Percentiles rank a stretch among this genome's conserved stretches.
Conservation (phyloP, 495 filamentous ascomycete species). For the Penicillium daleae region DNA sequence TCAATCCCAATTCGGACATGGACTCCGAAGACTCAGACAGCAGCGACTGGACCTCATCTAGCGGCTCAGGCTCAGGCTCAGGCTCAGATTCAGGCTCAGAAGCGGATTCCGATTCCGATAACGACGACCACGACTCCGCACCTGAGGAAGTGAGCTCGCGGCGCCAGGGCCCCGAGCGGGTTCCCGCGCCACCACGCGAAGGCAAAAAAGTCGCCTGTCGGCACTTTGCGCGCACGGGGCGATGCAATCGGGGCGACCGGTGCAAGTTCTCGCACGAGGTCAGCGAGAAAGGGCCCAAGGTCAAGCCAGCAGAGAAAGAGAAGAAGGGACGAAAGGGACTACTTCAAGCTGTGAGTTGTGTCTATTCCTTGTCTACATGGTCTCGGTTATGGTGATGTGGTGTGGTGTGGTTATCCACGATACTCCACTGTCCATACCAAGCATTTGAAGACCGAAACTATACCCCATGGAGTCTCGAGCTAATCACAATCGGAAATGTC, state of each 20-base stretch:
- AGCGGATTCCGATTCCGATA: conserved; percentile 32
- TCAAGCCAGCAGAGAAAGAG: conserved; percentile 36
- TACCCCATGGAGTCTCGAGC: not conserved
- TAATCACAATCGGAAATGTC: conserved; percentile 1
- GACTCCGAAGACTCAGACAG: conserved; percentile 27
- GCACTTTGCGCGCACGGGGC: conserved; percentile 50
- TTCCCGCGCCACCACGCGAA: conserved; percentile 47
- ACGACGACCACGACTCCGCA: conserved; percentile 41
- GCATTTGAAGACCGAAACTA: not conserved
- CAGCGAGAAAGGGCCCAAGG: conserved; percentile 37
- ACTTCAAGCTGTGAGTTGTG: conserved; percentile 54
- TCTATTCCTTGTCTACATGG: not conserved
- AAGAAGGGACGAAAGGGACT: conserved; percentile 50
- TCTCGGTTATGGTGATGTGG: no score
- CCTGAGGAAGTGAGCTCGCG: conserved; percentile 49
- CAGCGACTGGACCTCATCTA: conserved; percentile 45
- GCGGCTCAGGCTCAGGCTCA: conserved; percentile 36
- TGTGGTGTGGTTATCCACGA: not conserved
- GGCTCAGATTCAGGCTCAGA: conserved; percentile 35
- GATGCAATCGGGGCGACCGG: conserved; percentile 47
- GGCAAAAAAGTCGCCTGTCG: conserved; percentile 45
- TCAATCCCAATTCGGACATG: not conserved
- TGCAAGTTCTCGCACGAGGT: conserved; percentile 53
- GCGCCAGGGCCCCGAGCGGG: conserved; percentile 45
- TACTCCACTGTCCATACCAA: not conserved